These are phyloP conservation scores for Ophiostoma montium DNA, from an alignment of 2,329 filamentous ascomycete species.

Conservation along the genomic window DNA sequence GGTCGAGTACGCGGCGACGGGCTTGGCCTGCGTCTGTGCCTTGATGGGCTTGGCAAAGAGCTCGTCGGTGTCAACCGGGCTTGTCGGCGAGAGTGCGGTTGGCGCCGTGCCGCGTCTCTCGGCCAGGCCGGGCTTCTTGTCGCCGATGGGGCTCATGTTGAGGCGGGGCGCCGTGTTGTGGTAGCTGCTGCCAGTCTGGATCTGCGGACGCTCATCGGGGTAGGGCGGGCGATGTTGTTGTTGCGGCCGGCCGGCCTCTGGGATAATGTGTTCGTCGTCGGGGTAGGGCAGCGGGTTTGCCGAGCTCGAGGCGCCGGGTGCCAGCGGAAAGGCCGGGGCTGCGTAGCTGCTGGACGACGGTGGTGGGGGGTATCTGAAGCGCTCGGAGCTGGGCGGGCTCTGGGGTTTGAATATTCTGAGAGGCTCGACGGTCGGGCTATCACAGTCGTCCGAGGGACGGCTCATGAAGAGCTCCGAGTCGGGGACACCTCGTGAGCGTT, in stretches of 20 bases:
- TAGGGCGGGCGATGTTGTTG: conserved; percentile 27
- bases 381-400: conserved; percentile 36
- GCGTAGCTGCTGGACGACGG: conserved; percentile 19
- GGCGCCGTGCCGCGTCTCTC: conserved; percentile 72
- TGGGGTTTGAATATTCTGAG: conserved; percentile 72
- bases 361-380: conserved; percentile 38
- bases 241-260: conserved; percentile 20
- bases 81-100: conserved; percentile 69
- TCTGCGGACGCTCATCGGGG: conserved; percentile 25
- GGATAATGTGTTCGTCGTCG: conserved; percentile 40
- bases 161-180: conserved; percentile 41
- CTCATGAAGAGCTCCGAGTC: conserved; percentile 76
- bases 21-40: conserved; percentile 12
- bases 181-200: conserved; percentile 25
- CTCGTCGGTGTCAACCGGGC: conserved; percentile 61
- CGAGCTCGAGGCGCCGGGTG: conserved; percentile 57
- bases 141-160: conserved; percentile 33
- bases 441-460: conserved; percentile 33
- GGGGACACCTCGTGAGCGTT: conserved; percentile 47
- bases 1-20: conserved; percentile 32
- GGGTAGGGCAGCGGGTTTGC: conserved; percentile 58
- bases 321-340: conserved; percentile 39
- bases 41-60: conserved; percentile 57
- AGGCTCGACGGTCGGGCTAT: conserved; percentile 71
- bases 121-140: conserved; percentile 52